Evolutionary conservation across 2,329 filamentous ascomycete genomes (phyloP).

Genomic region (Ilyonectria robusta): DNA sequence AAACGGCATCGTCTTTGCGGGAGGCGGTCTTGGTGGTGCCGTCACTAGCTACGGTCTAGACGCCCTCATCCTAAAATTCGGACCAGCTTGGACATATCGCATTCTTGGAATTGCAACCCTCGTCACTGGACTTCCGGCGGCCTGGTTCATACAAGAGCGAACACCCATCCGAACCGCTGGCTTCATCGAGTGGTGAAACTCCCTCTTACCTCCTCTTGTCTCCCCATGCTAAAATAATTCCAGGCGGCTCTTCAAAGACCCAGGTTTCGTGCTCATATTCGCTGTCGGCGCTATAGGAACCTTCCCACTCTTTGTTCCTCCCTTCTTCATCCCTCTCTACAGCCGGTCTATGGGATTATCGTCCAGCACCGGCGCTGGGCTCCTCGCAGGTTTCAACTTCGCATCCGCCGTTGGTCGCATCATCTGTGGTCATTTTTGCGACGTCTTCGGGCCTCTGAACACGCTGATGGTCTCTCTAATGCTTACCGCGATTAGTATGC

Average conservation of each 20-base stretch:
- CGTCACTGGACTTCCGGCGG: constrained; percentile 68
- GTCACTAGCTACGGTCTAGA: constrained; percentile 66
- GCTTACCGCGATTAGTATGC: constrained; percentile 69
- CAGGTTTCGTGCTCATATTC: constrained; percentile 67
- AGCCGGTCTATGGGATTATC: constrained; percentile 68
- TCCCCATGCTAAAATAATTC: not conserved
- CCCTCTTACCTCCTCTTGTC: too few species aligned
- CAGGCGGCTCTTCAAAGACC: constrained; percentile 66
- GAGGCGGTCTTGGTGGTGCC: constrained; percentile 70
- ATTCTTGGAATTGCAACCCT: constrained; percentile 67
- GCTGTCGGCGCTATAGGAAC: constrained; percentile 68
- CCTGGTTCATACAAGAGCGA: constrained; percentile 66
- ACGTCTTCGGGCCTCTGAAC: constrained; percentile 69
- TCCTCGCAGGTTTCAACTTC: constrained; percentile 74
- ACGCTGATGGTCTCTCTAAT: constrained; percentile 65
- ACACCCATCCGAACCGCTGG: constrained; percentile 23
- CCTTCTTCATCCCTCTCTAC: constrained; percentile 73
- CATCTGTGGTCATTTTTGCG: constrained; percentile 66
- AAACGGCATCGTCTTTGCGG: constrained; percentile 68
- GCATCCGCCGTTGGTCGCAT: constrained; percentile 72
- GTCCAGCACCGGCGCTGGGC: constrained; percentile 66
- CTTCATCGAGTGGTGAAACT: constrained; percentile 64
- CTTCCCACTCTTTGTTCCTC: constrained; percentile 72
- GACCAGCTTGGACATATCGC: constrained; percentile 66
- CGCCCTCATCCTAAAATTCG: constrained; percentile 61